These are phyloP conservation scores for Calendula officinalis DNA, from an alignment of 129 eudicot species.

Conservation along the genomic window DNA sequence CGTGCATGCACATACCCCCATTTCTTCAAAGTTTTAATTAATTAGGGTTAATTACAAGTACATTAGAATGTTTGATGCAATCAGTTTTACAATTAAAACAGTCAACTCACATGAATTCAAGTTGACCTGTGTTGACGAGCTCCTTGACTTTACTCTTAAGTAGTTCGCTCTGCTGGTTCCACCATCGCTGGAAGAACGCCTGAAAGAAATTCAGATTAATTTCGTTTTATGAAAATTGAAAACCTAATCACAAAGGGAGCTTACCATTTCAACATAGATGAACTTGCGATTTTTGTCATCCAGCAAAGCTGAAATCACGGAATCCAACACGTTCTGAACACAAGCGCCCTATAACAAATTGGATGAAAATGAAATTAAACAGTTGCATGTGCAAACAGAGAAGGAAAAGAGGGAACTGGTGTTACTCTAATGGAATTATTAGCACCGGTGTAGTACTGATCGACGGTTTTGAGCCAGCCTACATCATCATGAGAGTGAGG, in stretches of 20 bases:
- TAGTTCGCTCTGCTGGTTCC: slow-evolving; percentile 87
- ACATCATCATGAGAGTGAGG: slow-evolving; percentile 64
- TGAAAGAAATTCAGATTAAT: slow-evolving; percentile 6
- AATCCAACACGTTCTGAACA: slow-evolving; percentile 90
- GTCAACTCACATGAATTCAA: slow-evolving; percentile 76
- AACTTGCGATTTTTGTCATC: slow-evolving; percentile 88
- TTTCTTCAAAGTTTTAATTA: slow-evolving; percentile 41
- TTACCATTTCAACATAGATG: slow-evolving; percentile 91
- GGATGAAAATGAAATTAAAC: slow-evolving; percentile 8
- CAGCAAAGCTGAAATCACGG: slow-evolving; percentile 76
- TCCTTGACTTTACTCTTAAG: slow-evolving; percentile 81
- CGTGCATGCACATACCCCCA: slow-evolving; percentile 99
- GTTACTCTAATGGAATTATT: slow-evolving; percentile 73
- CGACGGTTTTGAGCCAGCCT: slow-evolving; percentile 67
- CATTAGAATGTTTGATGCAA: slow-evolving; percentile 4
- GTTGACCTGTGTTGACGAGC: slow-evolving; percentile 87
- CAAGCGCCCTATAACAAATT: slow-evolving; percentile 72
- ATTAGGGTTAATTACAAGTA: slow-evolving; percentile 5
- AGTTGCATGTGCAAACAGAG: background rate
- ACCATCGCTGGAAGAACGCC: slow-evolving; percentile 98
- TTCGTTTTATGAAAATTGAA: background rate
- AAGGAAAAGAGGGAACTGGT: background rate
- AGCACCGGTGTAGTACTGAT: slow-evolving; percentile 68
- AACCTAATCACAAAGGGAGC: background rate
- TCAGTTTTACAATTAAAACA: background rate